These are phyloP conservation scores for Ceriops decandra DNA, from an alignment of 345 rosid species.

Conservation along the genomic window DNA sequence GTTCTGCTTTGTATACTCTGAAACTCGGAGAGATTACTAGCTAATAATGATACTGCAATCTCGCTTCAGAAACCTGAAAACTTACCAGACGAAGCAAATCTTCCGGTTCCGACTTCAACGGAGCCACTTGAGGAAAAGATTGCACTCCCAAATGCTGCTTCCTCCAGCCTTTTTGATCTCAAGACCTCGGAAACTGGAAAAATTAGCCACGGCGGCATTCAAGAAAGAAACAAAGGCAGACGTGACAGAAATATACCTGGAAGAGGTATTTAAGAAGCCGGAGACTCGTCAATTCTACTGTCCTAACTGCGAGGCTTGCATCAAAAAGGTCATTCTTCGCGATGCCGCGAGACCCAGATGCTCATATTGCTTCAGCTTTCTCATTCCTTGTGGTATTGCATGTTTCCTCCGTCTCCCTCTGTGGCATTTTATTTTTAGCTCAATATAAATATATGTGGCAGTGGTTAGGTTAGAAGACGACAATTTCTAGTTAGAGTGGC, in stretches of 20 bases:
- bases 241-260: conserved; percentile 12
- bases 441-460: too few species aligned
- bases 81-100: not conserved
- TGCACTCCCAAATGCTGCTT: not conserved
- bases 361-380: conserved; percentile 19
- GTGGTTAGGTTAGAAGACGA: too few species aligned
- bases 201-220: not conserved
- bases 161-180: not conserved
- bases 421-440: not conserved
- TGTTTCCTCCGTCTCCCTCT: not conserved
- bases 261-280: conserved; percentile 4
- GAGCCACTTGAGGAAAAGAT: not conserved
- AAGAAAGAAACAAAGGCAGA: not conserved
- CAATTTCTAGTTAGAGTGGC: too few species aligned
- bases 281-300: conserved; percentile 12
- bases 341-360: conserved; percentile 1
- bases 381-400: conserved; percentile 11
- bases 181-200: not conserved
- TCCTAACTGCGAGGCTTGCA: conserved; percentile 20
- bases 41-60: not conserved
- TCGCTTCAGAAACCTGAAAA: not conserved
- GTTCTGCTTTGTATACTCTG: too few species aligned
- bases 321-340: conserved; percentile 11
- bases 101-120: not conserved
- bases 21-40: too few species aligned